Percentiles rank a stretch among this genome's conserved stretches.
Conservation (phyloP, 805 yeast genomes). For the Wickerhamomyces hampshirensis region DNA sequence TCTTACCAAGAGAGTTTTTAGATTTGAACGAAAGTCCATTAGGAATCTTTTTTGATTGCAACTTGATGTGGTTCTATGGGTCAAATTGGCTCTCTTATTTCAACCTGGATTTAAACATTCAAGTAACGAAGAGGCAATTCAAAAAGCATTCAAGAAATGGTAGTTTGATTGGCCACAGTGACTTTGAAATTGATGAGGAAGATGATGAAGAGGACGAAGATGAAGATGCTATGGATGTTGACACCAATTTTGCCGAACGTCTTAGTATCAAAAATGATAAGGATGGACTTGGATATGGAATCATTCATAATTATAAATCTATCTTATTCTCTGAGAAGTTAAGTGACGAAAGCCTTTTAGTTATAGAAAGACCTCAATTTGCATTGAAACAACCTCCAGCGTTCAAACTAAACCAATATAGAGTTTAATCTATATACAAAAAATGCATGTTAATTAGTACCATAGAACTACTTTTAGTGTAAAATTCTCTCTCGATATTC, state of each 20-base stretch:
- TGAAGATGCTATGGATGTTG: slow-evolving; percentile 24
- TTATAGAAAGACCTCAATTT: slow-evolving; percentile 72
- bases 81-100: slow-evolving; percentile 74
- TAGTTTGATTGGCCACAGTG: slow-evolving; percentile 36
- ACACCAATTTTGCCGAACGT: slow-evolving; percentile 26
- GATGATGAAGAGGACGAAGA: slow-evolving; percentile 17
- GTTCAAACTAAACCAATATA: slow-evolving; percentile 54
- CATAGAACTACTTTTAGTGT: too few species aligned
- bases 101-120: slow-evolving; percentile 56
- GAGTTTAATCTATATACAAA: slow-evolving; percentile 27
- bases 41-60: slow-evolving; percentile 56
- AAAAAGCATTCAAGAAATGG: slow-evolving; percentile 40
- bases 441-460: too few species aligned
- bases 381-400: slow-evolving; percentile 58
- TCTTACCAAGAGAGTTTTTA: slow-evolving; percentile 61
- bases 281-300: slow-evolving; percentile 53
- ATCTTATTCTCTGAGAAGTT: slow-evolving; percentile 48
- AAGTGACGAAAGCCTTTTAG: slow-evolving; percentile 35
- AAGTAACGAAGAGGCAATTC: slow-evolving; percentile 32
- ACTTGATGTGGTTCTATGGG: slow-evolving; percentile 82
- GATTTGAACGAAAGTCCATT: slow-evolving; percentile 60
- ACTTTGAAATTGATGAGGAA: slow-evolving; percentile 26
- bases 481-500: too few species aligned
- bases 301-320: slow-evolving; percentile 72
- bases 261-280: slow-evolving; percentile 22